Base-by-base conservation (phyloP, 441 rosid genomes). In the Populus hybrid region DNA sequence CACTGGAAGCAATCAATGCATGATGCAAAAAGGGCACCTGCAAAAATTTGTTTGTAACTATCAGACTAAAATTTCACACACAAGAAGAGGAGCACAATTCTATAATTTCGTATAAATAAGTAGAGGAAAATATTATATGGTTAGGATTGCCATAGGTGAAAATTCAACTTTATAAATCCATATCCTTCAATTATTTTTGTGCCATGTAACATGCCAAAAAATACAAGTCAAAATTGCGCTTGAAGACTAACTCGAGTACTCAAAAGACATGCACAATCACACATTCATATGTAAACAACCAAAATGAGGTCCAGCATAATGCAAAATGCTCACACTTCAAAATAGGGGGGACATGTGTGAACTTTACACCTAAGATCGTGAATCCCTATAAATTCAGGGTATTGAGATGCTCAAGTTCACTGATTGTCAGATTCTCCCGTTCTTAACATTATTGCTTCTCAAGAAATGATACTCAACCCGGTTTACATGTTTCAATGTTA, bases 1-100 rank as follows among this genome's bases (percentile, higher is more conserved):
- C 73, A 10, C 38, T 26, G 18, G 35, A 16, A 46, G 70, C 81
- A 80, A 16, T 67, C 9, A 76, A 69, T 57, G 66, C 72, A 57
- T 28, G n/a, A 36, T 23, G 73, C 24, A 34, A 61, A 53, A 73
- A 1, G 9, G 66, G 77, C 32, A 42, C 73, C 80, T 73, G 77
- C 76, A 38, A 35, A 24, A 70, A 36, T n/a, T 80, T 67, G 16
- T 50, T 77, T 18, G 3, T 5, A 63, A 8, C 38, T 67, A 63
- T 76, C 42, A 77, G 10, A 71, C 10, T 18, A 30, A 18, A 10
- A 71, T 2, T 77, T 28, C 63, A 59, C 42, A 23, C 14, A 67
- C 61, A 77, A 26, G n/a, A 70, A 26, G 10, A 77, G 14, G 24
- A 32, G 16, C 26, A 66, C 18, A 64, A 53, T 20, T 40, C 57